Evolutionary conservation across 306 rosid genomes (phyloP), one percentile per base, ranked within the genome.

Genomic region (Castanospermum australe): DNA sequence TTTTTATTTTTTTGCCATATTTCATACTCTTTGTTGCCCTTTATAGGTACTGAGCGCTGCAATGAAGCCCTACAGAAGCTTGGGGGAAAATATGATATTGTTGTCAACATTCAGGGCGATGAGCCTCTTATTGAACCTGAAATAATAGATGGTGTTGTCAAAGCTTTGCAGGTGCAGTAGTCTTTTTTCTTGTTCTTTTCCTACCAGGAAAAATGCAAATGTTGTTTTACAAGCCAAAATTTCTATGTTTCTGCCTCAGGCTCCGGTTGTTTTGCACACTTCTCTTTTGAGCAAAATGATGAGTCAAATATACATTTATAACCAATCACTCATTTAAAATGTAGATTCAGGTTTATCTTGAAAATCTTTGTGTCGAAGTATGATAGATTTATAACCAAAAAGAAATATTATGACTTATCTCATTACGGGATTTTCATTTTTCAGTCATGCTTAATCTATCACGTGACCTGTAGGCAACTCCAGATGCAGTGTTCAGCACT

Each of bases 401-500:
- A 8, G 66, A 11, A 70, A 38, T 87, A 68, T 84, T 83, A 87
- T 77, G n/a, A 18, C 30, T 5, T 30, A 4, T n/a, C 17, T 44
- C 32, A n/a, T 45, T 47, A 13, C 42, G 21, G 28, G 22, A 33
- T 63, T 67, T 65, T 48, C 79, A 50, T 82, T 24, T 48, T 18
- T 64, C 39, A 8, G 45, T 86, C 60, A 69, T 81, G 41, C 69
- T 76, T 76, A 39, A 32, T 44, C 50, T 55, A 47, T 67, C 64
- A 6, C 71, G 70, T 82, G 36, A 33, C 67, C 45, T 72, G 82
- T 89, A 95, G 99, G 91, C 90, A 69, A 77, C 98, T 68, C 99
- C 99, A 28, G 98, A 95, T 89, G 99, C 99, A 67, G 99, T 95
- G 77, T 95, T 95, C 84, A 93, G 99, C 87, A 95, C 99, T 38